A percentile compares a stretch with the other conserved stretches of the same genome.
phyloP scores from a whole-genome alignment of 2,329 filamentous ascomycete species.

The Trichoderma sp. region DNA sequence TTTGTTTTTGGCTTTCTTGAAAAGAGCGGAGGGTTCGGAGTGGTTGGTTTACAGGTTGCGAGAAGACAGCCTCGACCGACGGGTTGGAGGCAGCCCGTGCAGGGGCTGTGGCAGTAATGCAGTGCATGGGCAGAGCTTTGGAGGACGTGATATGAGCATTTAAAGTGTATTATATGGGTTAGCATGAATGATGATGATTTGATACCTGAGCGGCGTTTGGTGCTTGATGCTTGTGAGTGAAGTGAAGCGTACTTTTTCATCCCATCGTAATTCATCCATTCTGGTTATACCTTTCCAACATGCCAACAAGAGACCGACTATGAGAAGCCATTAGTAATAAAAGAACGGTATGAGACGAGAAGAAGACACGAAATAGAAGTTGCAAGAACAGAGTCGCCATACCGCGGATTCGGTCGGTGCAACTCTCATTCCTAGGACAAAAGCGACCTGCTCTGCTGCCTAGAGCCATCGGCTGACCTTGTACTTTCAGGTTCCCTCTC shows the following conservation, averaged over 20 bases:
- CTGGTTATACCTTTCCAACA: too few species aligned
- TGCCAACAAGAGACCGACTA: too few species aligned
- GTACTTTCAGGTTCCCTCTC: too few species aligned
- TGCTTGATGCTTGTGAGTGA: neutral
- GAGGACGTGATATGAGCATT: constrained; percentile 10
- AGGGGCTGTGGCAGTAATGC: constrained; percentile 19
- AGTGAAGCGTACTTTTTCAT: neutral
- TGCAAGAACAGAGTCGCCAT: too few species aligned
- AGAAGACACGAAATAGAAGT: too few species aligned
- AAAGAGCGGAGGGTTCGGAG: neutral
- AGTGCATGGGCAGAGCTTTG: constrained; percentile 4
- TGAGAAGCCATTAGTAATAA: too few species aligned
- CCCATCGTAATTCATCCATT: too few species aligned
- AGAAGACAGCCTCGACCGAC: constrained; percentile 8
- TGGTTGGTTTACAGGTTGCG: neutral
- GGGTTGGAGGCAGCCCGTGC: constrained; percentile 17
- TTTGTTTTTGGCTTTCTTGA: neutral
- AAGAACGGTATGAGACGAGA: too few species aligned
- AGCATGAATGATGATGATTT: constrained; percentile 28
- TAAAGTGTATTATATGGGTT: constrained; percentile 26
- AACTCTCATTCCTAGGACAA: too few species aligned
- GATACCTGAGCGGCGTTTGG: constrained; percentile 3
- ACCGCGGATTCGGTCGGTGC: too few species aligned
- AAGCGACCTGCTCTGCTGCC: too few species aligned
- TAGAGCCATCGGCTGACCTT: too few species aligned